These are phyloP conservation scores for Diaporthe humulicola DNA, from an alignment of 2,329 filamentous ascomycete genomes.

Conservation along the genomic window DNA sequence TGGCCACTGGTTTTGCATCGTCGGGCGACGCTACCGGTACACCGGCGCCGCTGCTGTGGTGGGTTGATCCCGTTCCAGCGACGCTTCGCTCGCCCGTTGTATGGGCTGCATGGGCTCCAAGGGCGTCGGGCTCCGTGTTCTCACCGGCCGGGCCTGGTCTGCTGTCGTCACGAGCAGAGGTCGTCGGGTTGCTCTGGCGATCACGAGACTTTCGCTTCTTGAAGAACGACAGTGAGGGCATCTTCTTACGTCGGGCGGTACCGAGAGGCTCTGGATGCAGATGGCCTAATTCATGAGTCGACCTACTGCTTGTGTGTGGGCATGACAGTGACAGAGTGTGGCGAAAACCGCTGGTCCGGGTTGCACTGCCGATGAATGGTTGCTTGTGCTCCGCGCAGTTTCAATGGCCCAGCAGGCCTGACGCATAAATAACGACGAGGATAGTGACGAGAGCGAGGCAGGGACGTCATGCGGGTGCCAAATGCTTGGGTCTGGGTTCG, in stretches of 20 bases:
- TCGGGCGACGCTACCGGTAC: background rate
- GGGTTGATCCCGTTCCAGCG: conserved; percentile 7
- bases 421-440: conserved; percentile 25
- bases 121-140: background rate
- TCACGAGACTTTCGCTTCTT: conserved; percentile 28
- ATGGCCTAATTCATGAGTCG: conserved; percentile 28
- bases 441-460: conserved; percentile 25
- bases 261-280: background rate
- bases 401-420: conserved; percentile 13
- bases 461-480: conserved; percentile 17
- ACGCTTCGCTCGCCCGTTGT: conserved; percentile 8
- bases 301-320: conserved; percentile 6
- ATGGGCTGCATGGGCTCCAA: background rate
- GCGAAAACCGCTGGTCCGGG: background rate
- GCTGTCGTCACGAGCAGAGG: conserved; percentile 1
- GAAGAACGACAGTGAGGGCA: conserved; percentile 29
- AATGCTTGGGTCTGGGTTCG: background rate
- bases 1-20: background rate
- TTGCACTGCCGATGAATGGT: conserved; percentile 6
- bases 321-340: conserved; percentile 14
- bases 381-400: background rate
- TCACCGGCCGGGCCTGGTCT: background rate
- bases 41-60: conserved; percentile 10
- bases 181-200: background rate
- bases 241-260: conserved; percentile 16